Evolutionary conservation across 2,329 filamentous ascomycete species (phyloP).

Genomic region (Colletotrichum gloeosporioides): DNA sequence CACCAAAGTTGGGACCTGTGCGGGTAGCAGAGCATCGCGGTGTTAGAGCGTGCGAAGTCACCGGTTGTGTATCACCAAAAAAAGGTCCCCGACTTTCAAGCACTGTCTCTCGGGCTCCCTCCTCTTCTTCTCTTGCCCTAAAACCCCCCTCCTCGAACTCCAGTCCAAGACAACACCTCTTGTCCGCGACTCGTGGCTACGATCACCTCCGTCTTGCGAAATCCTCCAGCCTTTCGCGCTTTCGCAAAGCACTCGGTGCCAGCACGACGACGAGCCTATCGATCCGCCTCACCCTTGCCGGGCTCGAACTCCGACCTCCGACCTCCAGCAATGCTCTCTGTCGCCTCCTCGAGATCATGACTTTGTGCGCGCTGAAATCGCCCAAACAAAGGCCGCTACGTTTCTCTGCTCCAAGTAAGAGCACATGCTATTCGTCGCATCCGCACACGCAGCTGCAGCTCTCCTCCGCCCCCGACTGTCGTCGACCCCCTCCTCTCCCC

Average conservation of each 20-base stretch:
- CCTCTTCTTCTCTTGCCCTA: not conserved
- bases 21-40: conserved; percentile 10
- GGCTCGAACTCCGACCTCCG: conserved; percentile 15
- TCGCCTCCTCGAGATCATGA: conserved; percentile 46
- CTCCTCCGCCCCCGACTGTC: conserved; percentile 8
- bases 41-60: conserved; percentile 14
- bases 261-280: not conserved
- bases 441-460: conserved; percentile 11
- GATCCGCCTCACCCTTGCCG: conserved; percentile 3
- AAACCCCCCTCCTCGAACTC: not conserved
- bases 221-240: not conserved
- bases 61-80: conserved; percentile 21
- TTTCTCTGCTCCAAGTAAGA: not conserved
- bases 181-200: not conserved
- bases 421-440: conserved; percentile 21
- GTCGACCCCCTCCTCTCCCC: conserved; percentile 16
- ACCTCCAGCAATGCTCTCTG: conserved; percentile 34
- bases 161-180: not conserved
- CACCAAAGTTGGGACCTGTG: conserved; percentile 9
- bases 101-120: not conserved
- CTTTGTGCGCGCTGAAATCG: conserved; percentile 42
- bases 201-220: not conserved
- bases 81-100: not conserved
- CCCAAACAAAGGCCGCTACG: conserved; percentile 31
- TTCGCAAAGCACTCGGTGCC: not conserved